Evolutionary conservation across 164 flowering plant species (phyloP).

Genomic region (Vitis rupestris): DNA sequence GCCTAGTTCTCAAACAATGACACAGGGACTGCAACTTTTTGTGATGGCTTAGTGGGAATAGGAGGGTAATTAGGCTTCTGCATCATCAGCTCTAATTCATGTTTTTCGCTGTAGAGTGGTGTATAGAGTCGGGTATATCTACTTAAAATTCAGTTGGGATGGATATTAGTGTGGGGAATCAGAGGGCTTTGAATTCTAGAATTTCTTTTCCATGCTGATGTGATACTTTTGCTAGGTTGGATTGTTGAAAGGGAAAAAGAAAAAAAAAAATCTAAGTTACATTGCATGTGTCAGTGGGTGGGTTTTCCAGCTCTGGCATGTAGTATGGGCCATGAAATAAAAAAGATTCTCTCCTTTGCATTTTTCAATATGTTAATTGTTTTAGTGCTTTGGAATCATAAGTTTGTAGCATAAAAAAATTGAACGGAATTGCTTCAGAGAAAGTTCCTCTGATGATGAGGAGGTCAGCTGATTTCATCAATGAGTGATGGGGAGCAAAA

Average conservation of each 20-base stretch:
- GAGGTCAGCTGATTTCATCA: not conserved
- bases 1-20: not conserved
- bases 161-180: slow-evolving; percentile 15
- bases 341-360: slow-evolving; percentile 15
- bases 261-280: not conserved
- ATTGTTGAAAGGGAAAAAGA: not conserved
- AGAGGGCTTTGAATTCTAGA: slow-evolving; percentile 11
- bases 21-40: not conserved
- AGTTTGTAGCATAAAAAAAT: not conserved
- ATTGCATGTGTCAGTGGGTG: slow-evolving; percentile 34
- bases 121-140: slow-evolving; percentile 17
- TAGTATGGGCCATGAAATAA: slow-evolving; percentile 32
- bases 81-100: not conserved
- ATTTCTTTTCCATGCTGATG: slow-evolving; percentile 6
- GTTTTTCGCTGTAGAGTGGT: slow-evolving; percentile 13
- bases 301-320: slow-evolving; percentile 36
- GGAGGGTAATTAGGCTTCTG: not conserved
- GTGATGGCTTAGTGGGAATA: slow-evolving; percentile 1
- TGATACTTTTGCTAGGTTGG: slow-evolving; percentile 3
- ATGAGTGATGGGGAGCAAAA: slow-evolving; percentile 11
- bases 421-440: slow-evolving; percentile 14
- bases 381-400: slow-evolving; percentile 10
- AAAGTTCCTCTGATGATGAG: slow-evolving; percentile 6
- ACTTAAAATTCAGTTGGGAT: slow-evolving; percentile 9
- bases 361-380: slow-evolving; percentile 6